Evolutionary conservation across 306 rosid species (phyloP).

Genomic region (Corylus americana): DNA sequence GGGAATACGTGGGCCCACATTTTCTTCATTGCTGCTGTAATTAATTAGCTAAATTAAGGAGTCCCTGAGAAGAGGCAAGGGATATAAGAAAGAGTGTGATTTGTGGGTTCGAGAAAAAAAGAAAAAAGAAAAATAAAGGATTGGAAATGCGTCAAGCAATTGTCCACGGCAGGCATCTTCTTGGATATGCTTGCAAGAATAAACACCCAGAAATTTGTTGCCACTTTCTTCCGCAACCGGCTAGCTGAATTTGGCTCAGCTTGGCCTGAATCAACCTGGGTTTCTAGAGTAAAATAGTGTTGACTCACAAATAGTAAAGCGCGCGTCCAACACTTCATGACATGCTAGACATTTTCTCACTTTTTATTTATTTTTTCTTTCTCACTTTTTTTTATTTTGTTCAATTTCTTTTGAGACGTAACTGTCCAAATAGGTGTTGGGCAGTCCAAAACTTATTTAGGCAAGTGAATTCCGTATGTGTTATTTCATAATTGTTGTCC

Average conservation of each 20-base stretch:
- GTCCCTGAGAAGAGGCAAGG: background rate
- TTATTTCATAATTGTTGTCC: too few species aligned
- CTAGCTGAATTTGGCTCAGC: background rate
- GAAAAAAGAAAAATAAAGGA: background rate
- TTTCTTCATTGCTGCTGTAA: background rate
- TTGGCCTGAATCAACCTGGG: background rate
- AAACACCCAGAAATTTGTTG: background rate
- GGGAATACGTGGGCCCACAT: background rate
- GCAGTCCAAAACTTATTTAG: too few species aligned
- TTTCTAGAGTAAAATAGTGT: background rate
- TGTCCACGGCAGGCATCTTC: background rate
- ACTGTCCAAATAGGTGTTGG: too few species aligned
- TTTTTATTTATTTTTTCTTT: too few species aligned
- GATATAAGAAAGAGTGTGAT: background rate
- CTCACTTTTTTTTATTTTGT: too few species aligned
- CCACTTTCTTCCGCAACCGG: background rate
- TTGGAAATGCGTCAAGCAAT: slow-evolving; percentile 41
- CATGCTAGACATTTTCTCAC: background rate
- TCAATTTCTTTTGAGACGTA: too few species aligned
- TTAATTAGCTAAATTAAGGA: background rate
- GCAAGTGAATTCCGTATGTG: too few species aligned
- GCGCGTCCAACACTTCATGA: background rate
- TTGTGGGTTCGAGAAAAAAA: background rate
- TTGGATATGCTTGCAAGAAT: slow-evolving; percentile 21
- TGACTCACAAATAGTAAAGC: background rate